Conservation (phyloP, 139 green algal genomes). For the Chlorella sp. region DNA sequence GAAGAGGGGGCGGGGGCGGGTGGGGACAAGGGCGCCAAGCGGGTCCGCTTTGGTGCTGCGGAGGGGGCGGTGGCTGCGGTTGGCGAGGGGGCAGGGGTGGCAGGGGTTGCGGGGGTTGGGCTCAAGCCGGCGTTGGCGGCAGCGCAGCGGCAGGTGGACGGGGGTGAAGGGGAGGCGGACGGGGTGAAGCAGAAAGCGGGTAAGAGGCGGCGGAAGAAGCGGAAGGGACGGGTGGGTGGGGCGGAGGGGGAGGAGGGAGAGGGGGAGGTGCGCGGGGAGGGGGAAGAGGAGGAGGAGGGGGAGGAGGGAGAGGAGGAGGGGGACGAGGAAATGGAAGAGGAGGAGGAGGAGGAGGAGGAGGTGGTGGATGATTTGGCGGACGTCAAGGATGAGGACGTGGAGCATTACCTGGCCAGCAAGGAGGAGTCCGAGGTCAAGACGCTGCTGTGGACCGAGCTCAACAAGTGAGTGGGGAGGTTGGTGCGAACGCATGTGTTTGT, state of each 20-base stretch:
- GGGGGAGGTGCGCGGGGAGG: conserved; percentile 2
- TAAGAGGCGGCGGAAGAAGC: neutral
- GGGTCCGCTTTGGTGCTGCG: no score
- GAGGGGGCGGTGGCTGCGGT: no score
- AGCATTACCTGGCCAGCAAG: conserved; percentile 46
- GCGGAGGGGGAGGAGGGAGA: neutral
- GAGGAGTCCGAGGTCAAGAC: conserved; percentile 56
- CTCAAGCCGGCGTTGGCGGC: neutral
- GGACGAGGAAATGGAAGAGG: conserved; percentile 1
- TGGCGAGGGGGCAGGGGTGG: neutral
- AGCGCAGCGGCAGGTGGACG: neutral
- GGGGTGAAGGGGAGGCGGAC: neutral
- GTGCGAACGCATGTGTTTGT: no score
- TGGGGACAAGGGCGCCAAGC: no score
- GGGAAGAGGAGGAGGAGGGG: neutral
- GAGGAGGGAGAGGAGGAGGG: neutral
- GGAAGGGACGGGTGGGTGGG: neutral
- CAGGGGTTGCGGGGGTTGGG: neutral
- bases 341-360: conserved; percentile 10
- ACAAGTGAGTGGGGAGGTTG: conserved; percentile 24
- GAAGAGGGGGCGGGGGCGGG: neutral
- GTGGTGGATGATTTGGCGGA: conserved; percentile 25
- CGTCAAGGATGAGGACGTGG: conserved; percentile 42
- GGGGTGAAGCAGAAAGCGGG: neutral
- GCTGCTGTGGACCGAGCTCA: conserved; percentile 62